Evolutionary conservation across 805 yeast genomes (phyloP).

Genomic region (Lachancea fermentati): DNA sequence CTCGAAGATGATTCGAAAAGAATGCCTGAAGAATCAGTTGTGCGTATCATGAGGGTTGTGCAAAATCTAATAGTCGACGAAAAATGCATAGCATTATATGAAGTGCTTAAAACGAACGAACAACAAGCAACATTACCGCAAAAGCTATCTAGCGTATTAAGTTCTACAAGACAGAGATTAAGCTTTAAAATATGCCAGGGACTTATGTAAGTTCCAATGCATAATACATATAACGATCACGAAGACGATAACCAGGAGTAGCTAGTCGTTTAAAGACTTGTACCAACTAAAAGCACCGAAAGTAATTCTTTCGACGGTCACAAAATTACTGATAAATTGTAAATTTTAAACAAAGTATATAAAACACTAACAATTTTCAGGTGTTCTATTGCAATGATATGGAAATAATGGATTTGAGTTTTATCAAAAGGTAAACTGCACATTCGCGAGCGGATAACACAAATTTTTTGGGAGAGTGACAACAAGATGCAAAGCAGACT

Average conservation of each 20-base stretch:
- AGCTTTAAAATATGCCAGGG: conserved; percentile 29
- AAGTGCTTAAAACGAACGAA: conserved; percentile 4
- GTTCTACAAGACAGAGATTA: conserved; percentile 18
- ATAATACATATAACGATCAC: neutral
- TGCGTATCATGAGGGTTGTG: conserved; percentile 22
- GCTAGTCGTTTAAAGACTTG: no score
- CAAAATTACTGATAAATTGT: neutral
- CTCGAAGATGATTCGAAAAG: conserved; percentile 12
- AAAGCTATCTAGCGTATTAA: conserved; percentile 14
- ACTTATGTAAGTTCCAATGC: conserved; percentile 18
- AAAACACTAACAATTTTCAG: neutral
- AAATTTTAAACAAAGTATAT: neutral
- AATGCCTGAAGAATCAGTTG: conserved; percentile 20
- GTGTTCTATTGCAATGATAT: neutral
- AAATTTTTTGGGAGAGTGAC: no score
- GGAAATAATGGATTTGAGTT: neutral
- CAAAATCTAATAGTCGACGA: conserved; percentile 10
- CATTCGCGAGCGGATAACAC: no score
- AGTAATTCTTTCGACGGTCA: neutral
- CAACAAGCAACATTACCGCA: conserved; percentile 14
- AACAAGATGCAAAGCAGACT: no score
- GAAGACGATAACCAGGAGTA: no score
- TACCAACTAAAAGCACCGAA: neutral
- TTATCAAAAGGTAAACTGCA: no score
- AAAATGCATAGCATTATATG: conserved; percentile 9